Conservation (phyloP, 257 asterid genomes). For the Fraxinus excelsior region DNA sequence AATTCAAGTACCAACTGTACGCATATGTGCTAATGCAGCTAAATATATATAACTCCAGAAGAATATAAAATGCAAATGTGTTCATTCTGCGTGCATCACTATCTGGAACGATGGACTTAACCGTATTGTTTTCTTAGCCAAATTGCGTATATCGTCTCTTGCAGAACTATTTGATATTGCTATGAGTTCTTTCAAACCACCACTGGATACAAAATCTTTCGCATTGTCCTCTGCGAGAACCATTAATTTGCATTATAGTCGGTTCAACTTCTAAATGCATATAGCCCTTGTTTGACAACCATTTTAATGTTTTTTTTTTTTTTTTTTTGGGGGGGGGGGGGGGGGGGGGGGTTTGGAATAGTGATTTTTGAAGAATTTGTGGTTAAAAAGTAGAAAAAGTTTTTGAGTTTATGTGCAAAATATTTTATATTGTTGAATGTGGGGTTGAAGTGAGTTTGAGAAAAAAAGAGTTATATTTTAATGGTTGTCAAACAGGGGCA, state of each 20-base stretch:
- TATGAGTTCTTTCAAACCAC: constrained; percentile 63
- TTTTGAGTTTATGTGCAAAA: too few species aligned
- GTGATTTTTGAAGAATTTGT: too few species aligned
- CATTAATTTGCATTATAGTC: constrained; percentile 10
- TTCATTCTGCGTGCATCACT: constrained; percentile 37
- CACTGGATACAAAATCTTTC: constrained; percentile 58
- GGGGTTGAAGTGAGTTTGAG: too few species aligned
- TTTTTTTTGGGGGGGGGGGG: too few species aligned
- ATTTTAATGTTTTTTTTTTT: too few species aligned
- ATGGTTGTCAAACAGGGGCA: too few species aligned
- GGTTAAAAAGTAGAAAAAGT: too few species aligned
- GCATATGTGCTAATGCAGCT: background rate
- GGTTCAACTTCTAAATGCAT: constrained; percentile 1
- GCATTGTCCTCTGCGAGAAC: constrained; percentile 67
- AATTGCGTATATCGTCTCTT: constrained; percentile 83
- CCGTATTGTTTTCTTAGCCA: constrained; percentile 81
- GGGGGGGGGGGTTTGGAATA: too few species aligned
- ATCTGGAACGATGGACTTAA: constrained; percentile 50
- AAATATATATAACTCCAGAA: background rate
- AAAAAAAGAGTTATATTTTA: too few species aligned
- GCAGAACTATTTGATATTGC: constrained; percentile 68
- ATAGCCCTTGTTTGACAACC: background rate
- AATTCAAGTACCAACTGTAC: background rate
- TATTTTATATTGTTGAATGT: too few species aligned
- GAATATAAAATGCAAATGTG: background rate